These are phyloP conservation scores for Sporothrix brasiliensis DNA, from an alignment of 2,329 filamentous ascomycete species.

Conservation along the genomic window DNA sequence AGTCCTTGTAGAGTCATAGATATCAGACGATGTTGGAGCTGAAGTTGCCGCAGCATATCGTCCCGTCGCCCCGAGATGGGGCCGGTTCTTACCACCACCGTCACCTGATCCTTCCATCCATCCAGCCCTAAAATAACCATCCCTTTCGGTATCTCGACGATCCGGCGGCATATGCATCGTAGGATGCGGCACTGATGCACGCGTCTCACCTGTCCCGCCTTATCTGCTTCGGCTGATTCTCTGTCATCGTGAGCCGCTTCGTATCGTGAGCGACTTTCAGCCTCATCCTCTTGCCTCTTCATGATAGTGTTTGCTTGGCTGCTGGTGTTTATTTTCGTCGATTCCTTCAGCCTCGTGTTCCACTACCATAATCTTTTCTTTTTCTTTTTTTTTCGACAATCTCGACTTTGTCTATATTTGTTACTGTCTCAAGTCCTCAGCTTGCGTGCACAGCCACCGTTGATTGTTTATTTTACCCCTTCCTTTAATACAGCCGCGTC, in stretches of 20 bases:
- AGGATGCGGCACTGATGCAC: conserved; percentile 16
- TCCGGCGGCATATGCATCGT: background rate
- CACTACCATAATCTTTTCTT: background rate
- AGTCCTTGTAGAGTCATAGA: background rate
- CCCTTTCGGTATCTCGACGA: background rate
- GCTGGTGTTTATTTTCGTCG: conserved; percentile 13
- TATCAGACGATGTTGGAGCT: conserved; percentile 3
- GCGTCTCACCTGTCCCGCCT: background rate
- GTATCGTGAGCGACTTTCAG: conserved; percentile 6
- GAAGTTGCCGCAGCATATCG: background rate
- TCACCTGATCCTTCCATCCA: background rate
- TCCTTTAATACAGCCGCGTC: conserved; percentile 5
- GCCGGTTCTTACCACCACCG: background rate
- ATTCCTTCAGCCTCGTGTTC: conserved; percentile 18
- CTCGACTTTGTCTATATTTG: background rate
- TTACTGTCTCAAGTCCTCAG: background rate
- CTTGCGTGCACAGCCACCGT: conserved; percentile 9
- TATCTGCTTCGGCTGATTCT: background rate
- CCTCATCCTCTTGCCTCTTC: background rate
- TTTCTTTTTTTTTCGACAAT: background rate
- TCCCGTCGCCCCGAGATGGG: conserved; percentile 10
- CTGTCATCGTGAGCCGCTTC: background rate
- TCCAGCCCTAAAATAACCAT: conserved; percentile 16
- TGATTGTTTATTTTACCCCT: background rate
- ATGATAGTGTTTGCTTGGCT: background rate